Evolutionary conservation across 805 yeast species (phyloP).

Genomic region (Saturnispora sekii): DNA sequence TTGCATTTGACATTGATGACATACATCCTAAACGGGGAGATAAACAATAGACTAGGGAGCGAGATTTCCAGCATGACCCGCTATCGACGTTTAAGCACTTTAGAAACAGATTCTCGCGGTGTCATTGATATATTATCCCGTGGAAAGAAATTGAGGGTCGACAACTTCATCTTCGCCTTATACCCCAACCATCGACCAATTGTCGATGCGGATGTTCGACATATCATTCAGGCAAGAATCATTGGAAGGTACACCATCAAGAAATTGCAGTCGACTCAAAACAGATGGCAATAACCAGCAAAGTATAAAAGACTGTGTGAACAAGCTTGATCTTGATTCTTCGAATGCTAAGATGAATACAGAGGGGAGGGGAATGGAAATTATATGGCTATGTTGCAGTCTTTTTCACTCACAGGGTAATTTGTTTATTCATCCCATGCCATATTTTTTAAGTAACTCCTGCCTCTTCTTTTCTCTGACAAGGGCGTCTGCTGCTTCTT

Average conservation of each 20-base stretch:
- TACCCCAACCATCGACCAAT: neutral
- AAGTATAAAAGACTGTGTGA: neutral
- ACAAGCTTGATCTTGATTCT: too few species aligned
- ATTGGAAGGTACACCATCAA: neutral
- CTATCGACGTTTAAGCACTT: neutral
- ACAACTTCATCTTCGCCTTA: constrained; percentile 1
- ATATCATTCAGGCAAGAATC: constrained; percentile 1
- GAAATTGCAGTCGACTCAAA: neutral
- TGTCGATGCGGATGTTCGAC: constrained; percentile 1
- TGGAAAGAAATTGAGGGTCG: neutral
- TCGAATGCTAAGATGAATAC: too few species aligned
- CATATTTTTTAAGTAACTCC: constrained; percentile 31
- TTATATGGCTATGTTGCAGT: too few species aligned
- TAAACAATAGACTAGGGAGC: neutral
- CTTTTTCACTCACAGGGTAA: too few species aligned
- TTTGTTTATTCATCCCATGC: constrained; percentile 10
- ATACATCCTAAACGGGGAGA: constrained; percentile 2
- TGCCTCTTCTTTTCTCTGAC: constrained; percentile 24
- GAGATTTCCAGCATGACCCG: neutral
- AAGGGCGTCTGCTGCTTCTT: constrained; percentile 23
- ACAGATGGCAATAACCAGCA: neutral
- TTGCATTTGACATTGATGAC: constrained; percentile 1
- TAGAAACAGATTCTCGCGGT: constrained; percentile 3
- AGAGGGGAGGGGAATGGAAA: too few species aligned
- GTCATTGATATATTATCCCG: neutral